Evolutionary conservation across 2,329 filamentous ascomycete genomes (phyloP), one percentile per base, ranked within the genome.

Genomic region (Leptographium flavum): DNA sequence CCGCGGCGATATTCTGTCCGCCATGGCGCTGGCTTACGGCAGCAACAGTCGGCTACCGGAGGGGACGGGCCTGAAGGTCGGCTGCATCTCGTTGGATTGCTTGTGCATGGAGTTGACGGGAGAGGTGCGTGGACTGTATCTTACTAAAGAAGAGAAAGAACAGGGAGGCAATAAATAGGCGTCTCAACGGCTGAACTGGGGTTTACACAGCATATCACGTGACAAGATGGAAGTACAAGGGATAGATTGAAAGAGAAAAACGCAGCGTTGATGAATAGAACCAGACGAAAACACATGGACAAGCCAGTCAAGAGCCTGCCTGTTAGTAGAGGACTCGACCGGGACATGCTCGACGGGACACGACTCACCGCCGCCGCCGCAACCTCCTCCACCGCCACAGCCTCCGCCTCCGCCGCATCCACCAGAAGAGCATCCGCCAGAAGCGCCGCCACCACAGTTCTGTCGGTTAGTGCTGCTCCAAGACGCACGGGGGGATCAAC

Each of bases 401-500:
- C 49, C 39, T 2, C 45, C 45, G 7, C 44, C 25, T 10, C 46
- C 35, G 13, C 47, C 45, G 2, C 46, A 33, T 13, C 27, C 43
- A 6, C 45, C 45, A 5, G 38, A 42, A 19, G 39, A n/a, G 2
- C 46, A 33, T 13, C 27, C 43, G 4, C 45, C 45, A 5, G 38
- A 42, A 19, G 39, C n/a, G n/a, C n/a, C 32, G 7, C 49, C 45
- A 21, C 53, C 49, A 1, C 53, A 50, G 17, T 50, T 47, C 48
- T 47, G 3, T 2, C n/a, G 10, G 21, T 46, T 38, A 50, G 7
- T 43, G 33, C 25, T 3, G 39, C 36, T 3, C 25, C 9, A 19
- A 9, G 6, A 46, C 32, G 30, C 27, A 13, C 17, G 41, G 15
- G 17, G 37, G 31, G 21, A 42, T 10, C 3, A 15, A 8, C 5